phyloP scores from a whole-genome alignment of 768 basidiomycete species.

The Podaxis mareebaensis region DNA sequence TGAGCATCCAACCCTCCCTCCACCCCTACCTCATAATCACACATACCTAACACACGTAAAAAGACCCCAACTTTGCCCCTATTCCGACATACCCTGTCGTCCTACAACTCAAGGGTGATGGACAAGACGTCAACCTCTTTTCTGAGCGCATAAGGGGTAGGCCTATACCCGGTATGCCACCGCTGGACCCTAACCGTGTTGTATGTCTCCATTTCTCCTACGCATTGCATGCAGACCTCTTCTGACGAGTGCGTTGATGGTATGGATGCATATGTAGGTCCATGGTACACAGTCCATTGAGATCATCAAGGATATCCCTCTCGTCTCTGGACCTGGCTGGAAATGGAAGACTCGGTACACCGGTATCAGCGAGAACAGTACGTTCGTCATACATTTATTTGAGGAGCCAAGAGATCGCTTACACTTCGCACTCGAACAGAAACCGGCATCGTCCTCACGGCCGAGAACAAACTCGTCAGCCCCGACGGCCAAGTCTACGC shows the following conservation, averaged over 20 bases:
- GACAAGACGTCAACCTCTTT: constrained; percentile 72
- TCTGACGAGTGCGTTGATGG: background rate
- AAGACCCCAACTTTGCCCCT: constrained; percentile 57
- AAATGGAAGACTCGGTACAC: constrained; percentile 63
- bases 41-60: background rate
- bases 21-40: too few species aligned
- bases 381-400: constrained; percentile 24
- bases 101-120: constrained; percentile 67
- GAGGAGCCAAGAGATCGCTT: too few species aligned
- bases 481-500: constrained; percentile 59
- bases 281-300: constrained; percentile 82
- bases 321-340: constrained; percentile 80
- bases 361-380: constrained; percentile 82
- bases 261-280: constrained; percentile 43
- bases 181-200: constrained; percentile 66
- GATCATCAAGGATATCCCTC: constrained; percentile 75
- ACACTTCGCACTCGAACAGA: constrained; percentile 39
- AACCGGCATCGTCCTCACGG: constrained; percentile 71
- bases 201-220: constrained; percentile 38
- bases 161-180: constrained; percentile 66
- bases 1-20: constrained; percentile 26
- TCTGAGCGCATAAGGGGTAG: constrained; percentile 45
- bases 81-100: constrained; percentile 88
- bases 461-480: constrained; percentile 64
- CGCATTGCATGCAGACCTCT: background rate